Evolutionary conservation across 1,284 basidiomycete genomes (phyloP).

Genomic region (Rhodotorula sp.): DNA sequence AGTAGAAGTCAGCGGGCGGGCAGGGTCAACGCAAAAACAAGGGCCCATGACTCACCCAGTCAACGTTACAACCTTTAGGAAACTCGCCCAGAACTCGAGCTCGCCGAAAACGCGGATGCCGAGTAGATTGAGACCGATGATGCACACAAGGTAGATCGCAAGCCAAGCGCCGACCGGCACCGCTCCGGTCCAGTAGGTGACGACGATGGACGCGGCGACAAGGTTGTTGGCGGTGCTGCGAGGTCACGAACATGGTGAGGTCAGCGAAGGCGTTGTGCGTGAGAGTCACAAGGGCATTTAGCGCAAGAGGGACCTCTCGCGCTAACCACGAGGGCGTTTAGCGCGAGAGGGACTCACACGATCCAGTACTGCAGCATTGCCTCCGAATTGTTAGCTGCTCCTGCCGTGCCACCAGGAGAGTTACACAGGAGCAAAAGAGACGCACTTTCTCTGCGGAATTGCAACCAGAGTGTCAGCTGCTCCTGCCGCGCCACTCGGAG

Average conservation of each 20-base stretch:
- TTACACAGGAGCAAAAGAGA: not conserved
- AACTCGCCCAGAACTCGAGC: slow-evolving; percentile 54
- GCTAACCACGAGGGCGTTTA: no score
- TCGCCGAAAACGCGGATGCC: slow-evolving; percentile 57
- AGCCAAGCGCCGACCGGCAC: slow-evolving; percentile 46
- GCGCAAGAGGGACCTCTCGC: no score
- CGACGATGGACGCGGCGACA: slow-evolving; percentile 46
- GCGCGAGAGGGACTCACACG: not conserved
- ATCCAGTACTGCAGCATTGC: not conserved
- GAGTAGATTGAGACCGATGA: slow-evolving; percentile 50
- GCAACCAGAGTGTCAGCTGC: no score
- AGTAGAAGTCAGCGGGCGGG: slow-evolving; percentile 55
- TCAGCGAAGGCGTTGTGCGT: no score
- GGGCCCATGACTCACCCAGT: not conserved
- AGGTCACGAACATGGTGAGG: no score
- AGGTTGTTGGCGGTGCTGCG: slow-evolving; percentile 7
- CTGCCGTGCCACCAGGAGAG: not conserved
- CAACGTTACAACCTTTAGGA: slow-evolving; percentile 15
- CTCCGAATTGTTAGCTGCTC: no score
- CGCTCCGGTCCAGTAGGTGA: slow-evolving; percentile 26
- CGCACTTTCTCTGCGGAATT: not conserved
- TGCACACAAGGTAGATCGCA: slow-evolving; percentile 49
- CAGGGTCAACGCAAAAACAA: not conserved
- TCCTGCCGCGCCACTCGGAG: not conserved
- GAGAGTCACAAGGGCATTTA: no score